Percentiles rank a stretch among this genome's conserved stretches.
Evolutionary conservation across 768 basidiomycete genomes (phyloP).

Genomic region (Boletus barrowsii): DNA sequence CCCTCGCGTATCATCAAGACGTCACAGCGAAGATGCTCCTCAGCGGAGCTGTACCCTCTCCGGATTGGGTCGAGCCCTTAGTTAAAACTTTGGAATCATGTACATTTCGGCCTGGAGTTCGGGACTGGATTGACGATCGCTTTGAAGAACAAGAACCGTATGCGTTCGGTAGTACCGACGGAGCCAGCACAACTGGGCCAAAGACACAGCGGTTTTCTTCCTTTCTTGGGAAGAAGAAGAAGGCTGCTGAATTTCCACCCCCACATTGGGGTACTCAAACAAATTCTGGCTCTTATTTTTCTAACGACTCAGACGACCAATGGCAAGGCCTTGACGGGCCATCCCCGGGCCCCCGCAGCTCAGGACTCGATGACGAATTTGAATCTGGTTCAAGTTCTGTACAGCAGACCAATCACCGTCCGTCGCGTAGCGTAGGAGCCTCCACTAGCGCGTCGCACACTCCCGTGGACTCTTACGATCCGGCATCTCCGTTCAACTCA

Average conservation of each 20-base stretch:
- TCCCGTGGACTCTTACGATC: constrained; percentile 29
- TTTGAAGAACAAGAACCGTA: constrained; percentile 43
- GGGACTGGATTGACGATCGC: constrained; percentile 64
- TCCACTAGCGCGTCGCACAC: constrained; percentile 2
- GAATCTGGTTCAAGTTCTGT: constrained; percentile 40
- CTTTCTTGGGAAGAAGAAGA: constrained; percentile 44
- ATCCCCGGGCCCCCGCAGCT: constrained; percentile 7
- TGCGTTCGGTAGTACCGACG: constrained; percentile 41
- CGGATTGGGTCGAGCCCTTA: constrained; percentile 75
- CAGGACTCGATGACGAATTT: constrained; percentile 42
- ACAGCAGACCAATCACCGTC: constrained; percentile 27
- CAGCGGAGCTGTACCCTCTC: constrained; percentile 68
- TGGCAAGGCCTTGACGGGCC: constrained; percentile 34
- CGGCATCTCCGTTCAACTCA: constrained; percentile 35
- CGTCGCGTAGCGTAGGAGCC: constrained; percentile 17
- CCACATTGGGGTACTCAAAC: constrained; percentile 54
- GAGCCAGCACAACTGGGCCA: constrained; percentile 30
- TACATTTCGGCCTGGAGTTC: constrained; percentile 64
- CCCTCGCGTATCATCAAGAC: constrained; percentile 69
- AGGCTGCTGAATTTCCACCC: constrained; percentile 56
- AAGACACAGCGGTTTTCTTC: constrained; percentile 31
- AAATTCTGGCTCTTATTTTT: constrained; percentile 57
- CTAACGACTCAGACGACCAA: constrained; percentile 21
- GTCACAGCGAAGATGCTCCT: constrained; percentile 80
- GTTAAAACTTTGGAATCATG: constrained; percentile 72